phyloP scores from a whole-genome alignment of 805 yeast genomes.

The Saccharomyces eubayanus region DNA sequence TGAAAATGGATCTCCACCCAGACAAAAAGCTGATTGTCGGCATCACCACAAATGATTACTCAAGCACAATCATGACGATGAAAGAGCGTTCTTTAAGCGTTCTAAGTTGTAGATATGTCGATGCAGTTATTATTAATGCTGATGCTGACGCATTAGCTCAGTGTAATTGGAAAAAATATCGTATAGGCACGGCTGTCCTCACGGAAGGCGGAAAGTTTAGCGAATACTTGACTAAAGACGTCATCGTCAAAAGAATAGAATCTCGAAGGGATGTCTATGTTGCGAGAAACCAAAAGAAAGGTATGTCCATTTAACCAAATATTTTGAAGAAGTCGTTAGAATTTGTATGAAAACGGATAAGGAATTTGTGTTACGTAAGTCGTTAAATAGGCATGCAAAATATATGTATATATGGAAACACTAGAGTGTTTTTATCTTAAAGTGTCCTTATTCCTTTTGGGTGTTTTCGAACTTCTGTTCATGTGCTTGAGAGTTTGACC shows the following conservation, averaged over 20 bases:
- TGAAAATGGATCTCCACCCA: constrained; percentile 34
- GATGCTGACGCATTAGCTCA: background rate
- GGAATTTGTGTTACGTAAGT: background rate
- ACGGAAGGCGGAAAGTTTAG: constrained; percentile 47
- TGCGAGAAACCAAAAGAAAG: constrained; percentile 81
- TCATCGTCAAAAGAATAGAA: constrained; percentile 69
- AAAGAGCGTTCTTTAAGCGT: constrained; percentile 83
- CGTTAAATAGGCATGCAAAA: background rate
- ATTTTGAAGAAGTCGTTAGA: background rate
- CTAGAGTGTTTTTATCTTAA: background rate
- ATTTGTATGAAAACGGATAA: background rate
- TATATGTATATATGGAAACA: background rate
- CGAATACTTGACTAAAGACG: constrained; percentile 56
- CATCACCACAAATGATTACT: constrained; percentile 47
- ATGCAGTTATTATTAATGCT: constrained; percentile 52
- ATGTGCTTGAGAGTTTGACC: constrained; percentile 40
- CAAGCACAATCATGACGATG: constrained; percentile 63
- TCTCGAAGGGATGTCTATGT: constrained; percentile 62
- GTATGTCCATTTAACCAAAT: constrained; percentile 38
- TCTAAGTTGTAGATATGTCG: constrained; percentile 78
- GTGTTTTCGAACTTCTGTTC: constrained; percentile 34
- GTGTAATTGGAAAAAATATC: constrained; percentile 1
- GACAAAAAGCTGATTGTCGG: constrained; percentile 49
- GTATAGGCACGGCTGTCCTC: constrained; percentile 36
- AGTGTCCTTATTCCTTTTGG: constrained; percentile 12